Conservation (phyloP, 768 basidiomycete genomes). For the Phylloporus arenicola region DNA sequence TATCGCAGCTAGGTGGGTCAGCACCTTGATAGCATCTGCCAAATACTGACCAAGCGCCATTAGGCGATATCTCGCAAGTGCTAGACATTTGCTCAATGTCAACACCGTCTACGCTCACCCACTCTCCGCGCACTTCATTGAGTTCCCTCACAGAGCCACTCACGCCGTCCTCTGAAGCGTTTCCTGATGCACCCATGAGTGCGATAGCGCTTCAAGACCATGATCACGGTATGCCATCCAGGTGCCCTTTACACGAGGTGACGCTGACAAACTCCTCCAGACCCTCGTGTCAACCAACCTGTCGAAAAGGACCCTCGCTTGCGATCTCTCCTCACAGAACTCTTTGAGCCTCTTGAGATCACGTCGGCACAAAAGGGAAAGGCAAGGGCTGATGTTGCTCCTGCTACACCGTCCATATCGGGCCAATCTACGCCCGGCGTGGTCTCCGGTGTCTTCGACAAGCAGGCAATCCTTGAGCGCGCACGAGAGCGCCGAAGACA, state of each 20-base stretch:
- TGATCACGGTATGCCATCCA: slow-evolving; percentile 5
- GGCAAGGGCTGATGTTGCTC: slow-evolving; percentile 1
- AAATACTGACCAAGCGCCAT: background rate
- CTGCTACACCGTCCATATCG: background rate
- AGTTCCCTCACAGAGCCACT: slow-evolving; percentile 28
- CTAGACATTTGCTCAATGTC: background rate
- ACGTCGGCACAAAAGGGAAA: slow-evolving; percentile 17
- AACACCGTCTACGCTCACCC: slow-evolving; percentile 18
- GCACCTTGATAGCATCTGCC: slow-evolving; percentile 1
- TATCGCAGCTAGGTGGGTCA: slow-evolving; percentile 17
- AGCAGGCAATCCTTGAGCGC: slow-evolving; percentile 43
- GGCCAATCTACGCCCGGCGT: background rate
- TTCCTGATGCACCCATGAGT: slow-evolving; percentile 5
- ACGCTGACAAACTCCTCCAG: slow-evolving; percentile 12
- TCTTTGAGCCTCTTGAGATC: background rate
- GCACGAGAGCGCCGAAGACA: slow-evolving; percentile 51
- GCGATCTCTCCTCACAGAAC: background rate
- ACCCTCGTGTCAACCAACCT: background rate
- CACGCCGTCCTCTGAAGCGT: slow-evolving; percentile 20
- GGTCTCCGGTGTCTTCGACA: slow-evolving; percentile 18
- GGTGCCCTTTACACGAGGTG: background rate
- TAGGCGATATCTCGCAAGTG: slow-evolving; percentile 1
- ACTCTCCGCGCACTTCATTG: slow-evolving; percentile 29
- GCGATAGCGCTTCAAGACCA: background rate
- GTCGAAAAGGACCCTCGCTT: background rate